These are phyloP conservation scores for Tuber umbilicatum DNA, from an alignment of 495 filamentous ascomycete species.

Conservation along the genomic window DNA sequence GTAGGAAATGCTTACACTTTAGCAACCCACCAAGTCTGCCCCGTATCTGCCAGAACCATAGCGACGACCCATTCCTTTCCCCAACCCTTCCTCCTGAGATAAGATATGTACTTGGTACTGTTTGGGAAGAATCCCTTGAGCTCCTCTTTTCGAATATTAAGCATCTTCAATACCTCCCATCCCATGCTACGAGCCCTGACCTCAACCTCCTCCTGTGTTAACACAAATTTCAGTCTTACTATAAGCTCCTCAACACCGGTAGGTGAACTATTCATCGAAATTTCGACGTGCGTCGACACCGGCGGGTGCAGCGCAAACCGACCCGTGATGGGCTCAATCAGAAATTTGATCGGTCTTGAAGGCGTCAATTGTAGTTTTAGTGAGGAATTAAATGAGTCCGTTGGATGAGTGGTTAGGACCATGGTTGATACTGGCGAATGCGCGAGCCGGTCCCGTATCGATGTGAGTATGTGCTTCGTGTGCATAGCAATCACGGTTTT, in stretches of 20 bases:
- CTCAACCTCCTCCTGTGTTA: constrained; percentile 57
- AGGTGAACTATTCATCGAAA: constrained; percentile 48
- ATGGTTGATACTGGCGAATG: constrained; percentile 52
- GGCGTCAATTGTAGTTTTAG: constrained; percentile 63
- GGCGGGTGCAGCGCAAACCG: constrained; percentile 51
- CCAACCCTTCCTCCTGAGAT: constrained; percentile 61
- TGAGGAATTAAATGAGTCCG: constrained; percentile 58
- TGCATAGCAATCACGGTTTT: constrained; percentile 70
- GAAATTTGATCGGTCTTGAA: constrained; percentile 52
- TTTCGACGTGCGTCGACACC: constrained; percentile 46
- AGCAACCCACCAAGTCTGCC: constrained; percentile 70
- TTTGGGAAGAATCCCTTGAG: constrained; percentile 56
- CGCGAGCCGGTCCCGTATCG: constrained; percentile 54
- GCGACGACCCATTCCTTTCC: constrained; percentile 60
- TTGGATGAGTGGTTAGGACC: constrained; percentile 51
- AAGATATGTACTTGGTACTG: constrained; percentile 55
- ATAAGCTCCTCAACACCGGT: constrained; percentile 28
- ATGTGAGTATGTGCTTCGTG: constrained; percentile 57
- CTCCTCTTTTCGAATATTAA: constrained; percentile 52
- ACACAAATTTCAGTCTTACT: constrained; percentile 52
- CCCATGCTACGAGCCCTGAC: constrained; percentile 55
- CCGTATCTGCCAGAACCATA: constrained; percentile 61
- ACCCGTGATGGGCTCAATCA: constrained; percentile 63
- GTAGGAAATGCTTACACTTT: constrained; percentile 49
- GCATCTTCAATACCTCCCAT: constrained; percentile 53